These are phyloP conservation scores for Rosa chinensis DNA, from an alignment of 306 rosid genomes.

Conservation along the genomic window DNA sequence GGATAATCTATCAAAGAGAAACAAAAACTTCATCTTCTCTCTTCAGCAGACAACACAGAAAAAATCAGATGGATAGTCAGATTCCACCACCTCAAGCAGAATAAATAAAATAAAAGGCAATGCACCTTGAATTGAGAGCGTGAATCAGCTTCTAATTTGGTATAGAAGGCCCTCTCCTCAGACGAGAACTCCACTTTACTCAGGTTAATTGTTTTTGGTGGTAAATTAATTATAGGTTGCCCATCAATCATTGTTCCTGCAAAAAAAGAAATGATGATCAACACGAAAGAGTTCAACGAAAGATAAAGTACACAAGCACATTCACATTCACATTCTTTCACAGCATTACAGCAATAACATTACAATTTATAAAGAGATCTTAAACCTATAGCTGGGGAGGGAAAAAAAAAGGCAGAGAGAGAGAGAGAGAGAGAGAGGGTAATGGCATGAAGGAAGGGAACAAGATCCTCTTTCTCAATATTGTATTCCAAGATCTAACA, in stretches of 20 bases:
- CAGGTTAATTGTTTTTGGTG: slow-evolving; percentile 70
- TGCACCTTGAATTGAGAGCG: slow-evolving; percentile 86
- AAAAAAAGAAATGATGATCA: slow-evolving; percentile 26
- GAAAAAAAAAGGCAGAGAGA: too few species aligned
- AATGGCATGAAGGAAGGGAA: not conserved
- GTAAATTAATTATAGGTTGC: slow-evolving; percentile 80
- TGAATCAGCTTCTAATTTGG: slow-evolving; percentile 87
- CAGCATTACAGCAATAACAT: not conserved
- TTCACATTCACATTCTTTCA: slow-evolving; percentile 12
- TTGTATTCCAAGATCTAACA: not conserved
- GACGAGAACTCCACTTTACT: slow-evolving; percentile 72
- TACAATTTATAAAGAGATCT: not conserved
- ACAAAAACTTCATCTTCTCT: not conserved
- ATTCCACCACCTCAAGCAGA: slow-evolving; percentile 3
- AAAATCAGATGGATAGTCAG: not conserved
- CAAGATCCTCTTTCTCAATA: not conserved
- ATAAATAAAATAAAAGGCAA: slow-evolving; percentile 19
- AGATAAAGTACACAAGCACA: slow-evolving; percentile 13
- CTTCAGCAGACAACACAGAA: not conserved
- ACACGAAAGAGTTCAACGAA: slow-evolving; percentile 22
- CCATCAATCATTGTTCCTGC: slow-evolving; percentile 89
- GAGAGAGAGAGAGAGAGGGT: not conserved
- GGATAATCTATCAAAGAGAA: not conserved
- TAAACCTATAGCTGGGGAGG: not conserved
- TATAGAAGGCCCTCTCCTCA: slow-evolving; percentile 94